phyloP scores from a whole-genome alignment of 2,329 filamentous ascomycete species.

The Xylariaceae sp. region DNA sequence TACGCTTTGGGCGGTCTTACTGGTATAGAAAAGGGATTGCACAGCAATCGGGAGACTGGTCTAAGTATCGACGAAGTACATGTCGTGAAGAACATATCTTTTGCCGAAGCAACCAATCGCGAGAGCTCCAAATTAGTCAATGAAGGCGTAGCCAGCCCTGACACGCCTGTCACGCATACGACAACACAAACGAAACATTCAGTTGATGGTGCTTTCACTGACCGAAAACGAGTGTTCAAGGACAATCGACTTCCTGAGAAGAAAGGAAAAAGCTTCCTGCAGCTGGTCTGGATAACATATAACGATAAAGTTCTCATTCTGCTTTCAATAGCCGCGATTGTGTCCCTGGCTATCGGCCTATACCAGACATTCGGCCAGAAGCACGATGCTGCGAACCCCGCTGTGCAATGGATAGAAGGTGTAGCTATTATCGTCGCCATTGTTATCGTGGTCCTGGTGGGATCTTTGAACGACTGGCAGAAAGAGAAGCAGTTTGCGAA shows the following conservation, averaged over 20 bases:
- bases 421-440: constrained; percentile 81
- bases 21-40: constrained; percentile 75
- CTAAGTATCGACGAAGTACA: constrained; percentile 71
- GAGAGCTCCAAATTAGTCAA: constrained; percentile 31
- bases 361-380: constrained; percentile 67
- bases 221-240: constrained; percentile 66
- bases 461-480: constrained; percentile 74
- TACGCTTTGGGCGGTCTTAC: constrained; percentile 72
- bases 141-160: constrained; percentile 28
- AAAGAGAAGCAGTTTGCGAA: constrained; percentile 78
- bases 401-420: constrained; percentile 76
- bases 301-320: constrained; percentile 79
- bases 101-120: constrained; percentile 60
- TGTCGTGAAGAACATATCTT: constrained; percentile 63
- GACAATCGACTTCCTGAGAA: constrained; percentile 71
- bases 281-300: constrained; percentile 78
- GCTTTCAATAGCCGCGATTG: constrained; percentile 64
- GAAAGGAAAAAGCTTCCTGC: constrained; percentile 68
- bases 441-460: constrained; percentile 70
- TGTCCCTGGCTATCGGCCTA: constrained; percentile 70
- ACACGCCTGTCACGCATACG: constrained; percentile 18
- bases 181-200: constrained; percentile 15
- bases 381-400: constrained; percentile 48
- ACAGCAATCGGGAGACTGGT: constrained; percentile 67
- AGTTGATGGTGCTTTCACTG: constrained; percentile 44